Percentiles rank a stretch among this genome's conserved stretches.
phyloP scores from a whole-genome alignment of 768 basidiomycete genomes.

The Epithele typhae region DNA sequence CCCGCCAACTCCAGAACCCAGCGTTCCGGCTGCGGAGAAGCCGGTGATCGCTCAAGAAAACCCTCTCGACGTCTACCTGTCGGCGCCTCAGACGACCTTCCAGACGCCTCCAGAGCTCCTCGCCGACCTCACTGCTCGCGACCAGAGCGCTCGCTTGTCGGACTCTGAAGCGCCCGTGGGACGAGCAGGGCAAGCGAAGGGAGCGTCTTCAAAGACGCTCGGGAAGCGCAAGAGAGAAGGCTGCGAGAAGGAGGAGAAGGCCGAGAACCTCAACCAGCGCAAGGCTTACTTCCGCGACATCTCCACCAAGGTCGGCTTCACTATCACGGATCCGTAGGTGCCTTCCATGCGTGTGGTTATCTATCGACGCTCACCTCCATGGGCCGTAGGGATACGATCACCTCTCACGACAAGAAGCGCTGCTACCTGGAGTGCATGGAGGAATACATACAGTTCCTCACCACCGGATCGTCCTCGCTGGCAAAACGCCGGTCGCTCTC shows the following conservation, averaged over 20 bases:
- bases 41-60: too few relatives aligned
- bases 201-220: background rate
- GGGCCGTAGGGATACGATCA: slow-evolving; percentile 57
- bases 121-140: slow-evolving; percentile 34
- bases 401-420: slow-evolving; percentile 75
- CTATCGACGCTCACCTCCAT: too few relatives aligned
- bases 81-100: slow-evolving; percentile 33
- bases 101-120: slow-evolving; percentile 66
- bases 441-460: slow-evolving; percentile 66
- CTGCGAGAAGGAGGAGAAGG: background rate
- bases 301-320: slow-evolving; percentile 51
- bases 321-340: slow-evolving; percentile 61
- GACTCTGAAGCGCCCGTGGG: too few relatives aligned
- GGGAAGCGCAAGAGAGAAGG: background rate
- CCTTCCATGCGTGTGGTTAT: too few relatives aligned
- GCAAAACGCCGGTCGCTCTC: slow-evolving; percentile 37
- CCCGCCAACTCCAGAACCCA: too few relatives aligned
- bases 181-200: too few relatives aligned
- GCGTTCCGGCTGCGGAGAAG: too few relatives aligned
- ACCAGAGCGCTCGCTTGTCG: background rate
- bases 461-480: slow-evolving; percentile 50
- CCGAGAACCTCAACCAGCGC: slow-evolving; percentile 43
- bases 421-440: slow-evolving; percentile 72
- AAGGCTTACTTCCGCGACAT: slow-evolving; percentile 56
- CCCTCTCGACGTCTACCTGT: slow-evolving; percentile 15